A percentile compares a stretch with the other conserved stretches of the same genome.
Evolutionary conservation across 106 monocot species (phyloP).

Genomic region (Vanilla planifolia): DNA sequence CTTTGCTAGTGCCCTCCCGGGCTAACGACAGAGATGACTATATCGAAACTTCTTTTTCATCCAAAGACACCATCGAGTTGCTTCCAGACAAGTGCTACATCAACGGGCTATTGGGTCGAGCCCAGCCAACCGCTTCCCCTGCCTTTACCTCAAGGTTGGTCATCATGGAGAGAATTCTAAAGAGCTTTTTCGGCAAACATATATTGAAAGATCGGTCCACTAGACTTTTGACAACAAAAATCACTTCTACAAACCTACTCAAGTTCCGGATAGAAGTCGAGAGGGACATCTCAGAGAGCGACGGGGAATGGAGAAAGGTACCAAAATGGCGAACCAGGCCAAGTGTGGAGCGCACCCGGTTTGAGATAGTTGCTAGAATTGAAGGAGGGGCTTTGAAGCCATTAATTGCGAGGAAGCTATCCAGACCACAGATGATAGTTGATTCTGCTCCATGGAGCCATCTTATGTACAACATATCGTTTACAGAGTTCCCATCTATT

Average conservation of each 20-base stretch:
- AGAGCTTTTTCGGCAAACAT: conserved; percentile 21
- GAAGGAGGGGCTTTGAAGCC: conserved; percentile 43
- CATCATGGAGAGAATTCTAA: conserved; percentile 32
- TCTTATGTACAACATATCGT: conserved; percentile 72
- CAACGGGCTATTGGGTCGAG: conserved; percentile 9
- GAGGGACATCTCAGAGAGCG: conserved; percentile 47
- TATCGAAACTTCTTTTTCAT: conserved; percentile 29
- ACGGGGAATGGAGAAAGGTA: conserved; percentile 39
- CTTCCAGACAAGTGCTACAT: conserved; percentile 50
- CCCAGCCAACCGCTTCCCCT: conserved; percentile 16
- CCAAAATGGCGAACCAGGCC: conserved; percentile 69
- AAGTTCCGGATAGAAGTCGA: conserved; percentile 65
- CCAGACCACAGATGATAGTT: conserved; percentile 17
- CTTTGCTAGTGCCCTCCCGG: conserved; percentile 32
- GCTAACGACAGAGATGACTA: conserved; percentile 16
- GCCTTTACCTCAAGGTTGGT: conserved; percentile 33
- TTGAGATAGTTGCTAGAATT: conserved; percentile 62
- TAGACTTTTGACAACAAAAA: conserved; percentile 45
- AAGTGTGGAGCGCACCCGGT: conserved; percentile 27
- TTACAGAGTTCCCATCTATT: conserved; percentile 46
- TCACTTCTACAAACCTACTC: conserved; percentile 36
- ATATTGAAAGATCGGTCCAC: conserved; percentile 14
- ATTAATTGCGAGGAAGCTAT: conserved; percentile 35
- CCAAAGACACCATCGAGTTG: conserved; percentile 53
- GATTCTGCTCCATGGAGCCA: conserved; percentile 64